Conservation (phyloP, 1,284 basidiomycete species). For the Ganoderma meredithae region DNA sequence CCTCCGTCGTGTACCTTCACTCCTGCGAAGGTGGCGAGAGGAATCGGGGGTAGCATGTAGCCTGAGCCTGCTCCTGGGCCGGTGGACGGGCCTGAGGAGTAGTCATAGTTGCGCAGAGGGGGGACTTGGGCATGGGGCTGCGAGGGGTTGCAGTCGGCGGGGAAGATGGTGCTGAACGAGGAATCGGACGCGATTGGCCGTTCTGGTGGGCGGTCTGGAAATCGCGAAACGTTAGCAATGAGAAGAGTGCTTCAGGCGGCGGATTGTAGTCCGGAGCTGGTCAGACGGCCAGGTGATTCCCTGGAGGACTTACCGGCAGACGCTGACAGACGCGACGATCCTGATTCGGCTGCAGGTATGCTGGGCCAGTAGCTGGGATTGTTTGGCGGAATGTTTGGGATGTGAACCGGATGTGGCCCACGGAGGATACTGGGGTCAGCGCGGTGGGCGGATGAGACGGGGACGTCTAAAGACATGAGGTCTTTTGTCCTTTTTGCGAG, state of each 20-base stretch:
- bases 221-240: neutral
- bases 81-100: conserved; percentile 12
- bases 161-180: conserved; percentile 20
- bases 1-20: neutral
- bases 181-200: neutral
- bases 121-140: conserved; percentile 25
- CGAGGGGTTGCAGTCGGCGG: conserved; percentile 13
- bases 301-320: neutral
- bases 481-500: conserved; percentile 77
- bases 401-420: neutral
- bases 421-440: neutral
- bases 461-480: conserved; percentile 64
- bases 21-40: conserved; percentile 18
- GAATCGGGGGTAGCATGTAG: conserved; percentile 28
- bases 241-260: neutral
- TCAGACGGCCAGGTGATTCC: neutral
- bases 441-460: conserved; percentile 33
- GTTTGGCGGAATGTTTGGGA: conserved; percentile 25
- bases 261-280: neutral
- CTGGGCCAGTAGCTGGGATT: conserved; percentile 36
- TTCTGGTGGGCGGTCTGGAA: neutral
- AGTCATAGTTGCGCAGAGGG: conserved; percentile 24
- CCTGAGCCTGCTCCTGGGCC: conserved; percentile 1
- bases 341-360: conserved; percentile 22
- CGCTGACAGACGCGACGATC: conserved; percentile 13